These are phyloP conservation scores for Metarhizium robertsii DNA, from an alignment of 2,329 filamentous ascomycete genomes.

Conservation along the genomic window DNA sequence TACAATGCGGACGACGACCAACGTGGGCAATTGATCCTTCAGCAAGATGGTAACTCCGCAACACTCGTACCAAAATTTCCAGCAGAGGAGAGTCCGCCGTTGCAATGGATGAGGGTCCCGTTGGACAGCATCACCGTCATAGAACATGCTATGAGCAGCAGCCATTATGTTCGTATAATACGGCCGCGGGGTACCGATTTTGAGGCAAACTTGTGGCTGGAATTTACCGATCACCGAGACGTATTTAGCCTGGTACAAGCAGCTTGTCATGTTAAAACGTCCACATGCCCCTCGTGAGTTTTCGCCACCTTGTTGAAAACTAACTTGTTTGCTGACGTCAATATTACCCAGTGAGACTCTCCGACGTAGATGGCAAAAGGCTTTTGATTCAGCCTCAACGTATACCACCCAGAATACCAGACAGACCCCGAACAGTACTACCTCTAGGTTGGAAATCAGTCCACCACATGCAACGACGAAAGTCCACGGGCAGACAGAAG, in stretches of 20 bases:
- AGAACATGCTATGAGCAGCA: conserved; percentile 9
- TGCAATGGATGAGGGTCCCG: conserved; percentile 8
- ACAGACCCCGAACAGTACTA: background rate
- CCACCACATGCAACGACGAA: background rate
- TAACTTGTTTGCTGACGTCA: background rate
- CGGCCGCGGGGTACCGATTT: conserved; percentile 10
- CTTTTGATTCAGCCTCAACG: conserved; percentile 3
- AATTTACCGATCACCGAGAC: conserved; percentile 10
- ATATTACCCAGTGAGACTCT: background rate
- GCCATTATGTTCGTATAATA: conserved; percentile 12
- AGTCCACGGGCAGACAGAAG: background rate
- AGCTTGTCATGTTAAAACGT: background rate
- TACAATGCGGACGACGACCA: conserved; percentile 2
- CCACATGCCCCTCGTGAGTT: background rate
- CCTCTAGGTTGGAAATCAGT: background rate
- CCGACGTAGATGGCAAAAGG: background rate
- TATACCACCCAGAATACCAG: background rate
- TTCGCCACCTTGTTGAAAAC: too few relatives aligned
- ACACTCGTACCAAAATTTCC: background rate
- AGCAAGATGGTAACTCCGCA: background rate
- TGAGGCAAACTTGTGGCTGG: conserved; percentile 10
- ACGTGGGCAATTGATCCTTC: conserved; percentile 1
- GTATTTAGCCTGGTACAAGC: background rate
- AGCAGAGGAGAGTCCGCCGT: background rate
- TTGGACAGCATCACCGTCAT: conserved; percentile 2